phyloP scores from a whole-genome alignment of 495 filamentous ascomycete genomes.

The Hyaloscypha hepaticicola region DNA sequence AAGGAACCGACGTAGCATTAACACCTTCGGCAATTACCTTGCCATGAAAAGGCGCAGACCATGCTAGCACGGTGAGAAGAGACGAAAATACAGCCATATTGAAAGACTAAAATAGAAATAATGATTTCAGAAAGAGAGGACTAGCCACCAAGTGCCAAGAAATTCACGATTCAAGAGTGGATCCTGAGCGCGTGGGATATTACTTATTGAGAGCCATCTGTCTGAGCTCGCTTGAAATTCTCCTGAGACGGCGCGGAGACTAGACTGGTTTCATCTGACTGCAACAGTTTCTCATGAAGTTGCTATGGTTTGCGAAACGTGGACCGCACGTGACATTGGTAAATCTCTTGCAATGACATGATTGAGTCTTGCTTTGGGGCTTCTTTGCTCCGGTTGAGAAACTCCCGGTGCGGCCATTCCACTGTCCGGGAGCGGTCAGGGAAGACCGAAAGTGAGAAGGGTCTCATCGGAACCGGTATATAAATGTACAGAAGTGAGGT shows the following conservation, averaged over 20 bases:
- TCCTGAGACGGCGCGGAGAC: neutral
- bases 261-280: neutral
- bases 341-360: neutral
- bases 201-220: neutral
- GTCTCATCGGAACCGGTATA: neutral
- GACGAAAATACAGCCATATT: neutral
- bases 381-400: neutral
- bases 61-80: neutral
- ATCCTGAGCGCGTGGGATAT: neutral
- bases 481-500: neutral
- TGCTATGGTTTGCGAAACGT: neutral
- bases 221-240: neutral
- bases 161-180: neutral
- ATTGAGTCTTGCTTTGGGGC: neutral
- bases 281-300: neutral
- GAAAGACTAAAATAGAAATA: neutral
- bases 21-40: neutral
- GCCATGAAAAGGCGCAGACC: neutral
- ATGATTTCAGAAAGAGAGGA: neutral
- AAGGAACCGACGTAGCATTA: neutral
- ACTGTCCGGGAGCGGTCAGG: neutral
- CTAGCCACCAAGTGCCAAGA: neutral
- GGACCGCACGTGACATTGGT: neutral
- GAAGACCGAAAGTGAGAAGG: neutral
- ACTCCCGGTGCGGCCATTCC: neutral